These are phyloP conservation scores for Diaporthe sp. DNA, from an alignment of 2,329 filamentous ascomycete species.

Conservation along the genomic window DNA sequence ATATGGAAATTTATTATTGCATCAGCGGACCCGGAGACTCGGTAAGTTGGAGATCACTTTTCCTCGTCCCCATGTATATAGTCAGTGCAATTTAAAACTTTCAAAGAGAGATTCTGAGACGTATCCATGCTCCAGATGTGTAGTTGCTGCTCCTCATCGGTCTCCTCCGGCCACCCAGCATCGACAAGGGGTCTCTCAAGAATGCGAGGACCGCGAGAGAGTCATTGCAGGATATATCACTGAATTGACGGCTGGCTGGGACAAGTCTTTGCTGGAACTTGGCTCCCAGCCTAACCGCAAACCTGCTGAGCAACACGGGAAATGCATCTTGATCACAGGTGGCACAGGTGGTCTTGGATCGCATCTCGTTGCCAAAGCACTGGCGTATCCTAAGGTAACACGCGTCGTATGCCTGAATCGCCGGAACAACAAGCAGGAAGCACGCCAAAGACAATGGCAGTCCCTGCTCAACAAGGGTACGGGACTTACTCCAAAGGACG, in stretches of 20 bases:
- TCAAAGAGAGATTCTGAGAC: background rate
- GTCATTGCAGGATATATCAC: slow-evolving; percentile 4
- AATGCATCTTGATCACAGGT: slow-evolving; percentile 53
- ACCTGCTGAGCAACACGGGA: background rate
- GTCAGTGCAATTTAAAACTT: background rate
- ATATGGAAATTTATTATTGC: slow-evolving; percentile 48
- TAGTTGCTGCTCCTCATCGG: background rate
- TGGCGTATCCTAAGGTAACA: slow-evolving; percentile 45
- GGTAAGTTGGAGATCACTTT: background rate
- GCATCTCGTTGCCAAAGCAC: slow-evolving; percentile 50
- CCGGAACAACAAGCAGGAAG: slow-evolving; percentile 41
- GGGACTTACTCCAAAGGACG: background rate
- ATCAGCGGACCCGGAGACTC: background rate
- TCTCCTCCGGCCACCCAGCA: background rate
- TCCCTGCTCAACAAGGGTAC: slow-evolving; percentile 42
- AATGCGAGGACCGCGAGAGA: background rate
- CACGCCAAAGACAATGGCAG: slow-evolving; percentile 49
- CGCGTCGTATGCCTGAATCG: slow-evolving; percentile 61
- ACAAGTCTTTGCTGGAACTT: background rate
- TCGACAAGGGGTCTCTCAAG: background rate
- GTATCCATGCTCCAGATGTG: background rate
- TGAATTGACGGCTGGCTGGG: slow-evolving; percentile 35
- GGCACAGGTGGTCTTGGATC: slow-evolving; percentile 54
- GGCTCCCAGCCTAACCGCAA: background rate
- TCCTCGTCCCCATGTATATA: background rate